Base-by-base conservation (phyloP, 257 asterid genomes). In the Nicotiana undulata region DNA sequence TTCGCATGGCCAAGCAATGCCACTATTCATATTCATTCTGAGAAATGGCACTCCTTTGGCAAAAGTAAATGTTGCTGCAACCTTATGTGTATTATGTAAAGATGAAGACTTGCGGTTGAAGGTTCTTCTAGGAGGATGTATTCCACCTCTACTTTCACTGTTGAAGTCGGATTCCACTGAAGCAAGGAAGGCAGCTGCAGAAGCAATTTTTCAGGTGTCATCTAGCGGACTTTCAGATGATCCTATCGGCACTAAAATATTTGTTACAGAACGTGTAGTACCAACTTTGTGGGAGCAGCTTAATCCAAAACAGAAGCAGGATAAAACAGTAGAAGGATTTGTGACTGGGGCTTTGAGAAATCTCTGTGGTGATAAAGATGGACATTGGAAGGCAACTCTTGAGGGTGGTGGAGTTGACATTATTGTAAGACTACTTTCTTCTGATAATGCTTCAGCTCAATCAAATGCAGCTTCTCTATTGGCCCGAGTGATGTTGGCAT, bases 121-220 rank as follows among this genome's bases (percentile, higher is more conserved):
- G 85, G 97, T 94, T 75, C 94, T 94, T 82, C 88, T 94, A 46
- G 97, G 98, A 67, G 98, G 98, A 80, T 94, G 97, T 85, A 84
- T 93, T 84, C 98, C 97, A 17, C 96, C 97, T 32, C 85, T 94
- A 66, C 93, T 94, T 70, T 85, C 93, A 18, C 89, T 94, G 83
- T 86, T 94, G 83, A 94, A 90, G 82, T 93, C 96, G 13, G 89
- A 88, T 77, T 88, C 87, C 61, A 84, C 77, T 49, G 98, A 93
- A 79, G 91, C 92, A 80, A 87, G 93, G 86, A 94, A 91, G 86
- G 96, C 90, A 78, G 97, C 98, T 82, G 96, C 98, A 32, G 98
- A 91, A 86, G 93, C 96, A 66, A 70, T 94, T 83, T 87, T 85
- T 83, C 91, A 89, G 37, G 92, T 91, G 66, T 93, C 98, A 22